Conservation (phyloP, 805 yeast genomes). For the Metschnikowia gelsemii region DNA sequence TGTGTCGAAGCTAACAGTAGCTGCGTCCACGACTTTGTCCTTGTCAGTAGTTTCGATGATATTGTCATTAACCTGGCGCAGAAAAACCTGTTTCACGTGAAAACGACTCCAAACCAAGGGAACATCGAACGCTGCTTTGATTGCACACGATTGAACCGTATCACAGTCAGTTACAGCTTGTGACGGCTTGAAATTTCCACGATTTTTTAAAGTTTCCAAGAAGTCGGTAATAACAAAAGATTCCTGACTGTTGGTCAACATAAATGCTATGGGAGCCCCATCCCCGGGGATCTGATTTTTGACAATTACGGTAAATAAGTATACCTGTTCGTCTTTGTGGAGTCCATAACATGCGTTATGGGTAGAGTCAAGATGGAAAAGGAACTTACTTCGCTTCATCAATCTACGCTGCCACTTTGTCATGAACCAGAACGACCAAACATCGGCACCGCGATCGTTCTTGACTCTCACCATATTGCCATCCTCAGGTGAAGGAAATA, state of each 20-base stretch:
- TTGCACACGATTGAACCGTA: neutral
- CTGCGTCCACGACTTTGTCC: neutral
- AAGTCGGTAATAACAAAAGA: neutral
- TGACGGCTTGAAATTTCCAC: neutral
- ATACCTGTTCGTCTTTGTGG: neutral
- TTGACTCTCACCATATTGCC: too few species aligned
- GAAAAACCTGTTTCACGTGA: neutral
- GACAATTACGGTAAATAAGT: neutral
- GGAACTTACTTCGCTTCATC: too few species aligned
- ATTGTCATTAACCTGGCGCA: neutral
- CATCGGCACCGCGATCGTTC: too few species aligned
- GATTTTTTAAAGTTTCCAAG: neutral
- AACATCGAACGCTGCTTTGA: neutral
- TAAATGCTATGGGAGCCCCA: constrained; percentile 1
- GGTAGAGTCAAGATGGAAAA: constrained; percentile 3
- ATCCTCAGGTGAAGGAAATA: too few species aligned
- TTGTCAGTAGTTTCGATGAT: neutral
- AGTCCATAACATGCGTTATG: constrained; percentile 1
- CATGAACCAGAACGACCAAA: too few species aligned
- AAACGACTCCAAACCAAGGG: neutral
- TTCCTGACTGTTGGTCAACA: neutral
- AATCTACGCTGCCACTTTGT: too few species aligned
- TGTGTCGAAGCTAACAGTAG: neutral
- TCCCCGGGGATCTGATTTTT: neutral
- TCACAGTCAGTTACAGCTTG: constrained; percentile 2